phyloP scores from a whole-genome alignment of 1,284 basidiomycete species.

The Rhodofomes roseus region DNA sequence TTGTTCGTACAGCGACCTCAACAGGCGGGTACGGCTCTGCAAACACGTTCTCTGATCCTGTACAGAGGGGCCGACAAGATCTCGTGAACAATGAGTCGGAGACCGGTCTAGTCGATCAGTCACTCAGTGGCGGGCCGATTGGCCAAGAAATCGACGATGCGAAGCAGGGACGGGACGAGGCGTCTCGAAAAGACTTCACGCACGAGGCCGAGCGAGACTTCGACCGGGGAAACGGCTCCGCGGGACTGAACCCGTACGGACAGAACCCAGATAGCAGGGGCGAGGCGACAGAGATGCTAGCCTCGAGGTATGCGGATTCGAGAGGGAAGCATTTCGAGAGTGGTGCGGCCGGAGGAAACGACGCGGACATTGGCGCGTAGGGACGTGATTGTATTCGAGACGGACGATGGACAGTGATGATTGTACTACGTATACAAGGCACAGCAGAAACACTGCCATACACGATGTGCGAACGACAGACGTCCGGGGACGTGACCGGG shows the following conservation, averaged over 20 bases:
- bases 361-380: conserved; percentile 14
- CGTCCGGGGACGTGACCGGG: no score
- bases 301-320: conserved; percentile 23
- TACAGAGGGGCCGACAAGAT: conserved; percentile 16
- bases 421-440: background rate
- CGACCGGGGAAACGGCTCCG: conserved; percentile 4
- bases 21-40: conserved; percentile 30
- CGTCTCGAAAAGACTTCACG: conserved; percentile 19
- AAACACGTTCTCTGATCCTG: conserved; percentile 19
- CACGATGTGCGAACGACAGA: no score
- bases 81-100: background rate
- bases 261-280: conserved; percentile 23
- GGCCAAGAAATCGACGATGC: conserved; percentile 24
- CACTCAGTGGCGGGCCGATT: conserved; percentile 14
- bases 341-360: conserved; percentile 7
- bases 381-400: background rate
- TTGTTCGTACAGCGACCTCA: conserved; percentile 25
- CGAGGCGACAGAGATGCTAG: conserved; percentile 26
- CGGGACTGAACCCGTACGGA: conserved; percentile 23
- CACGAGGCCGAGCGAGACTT: conserved; percentile 26
- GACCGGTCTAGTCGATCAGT: conserved; percentile 8
- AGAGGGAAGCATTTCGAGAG: conserved; percentile 19
- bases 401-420: background rate
- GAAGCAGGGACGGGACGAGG: conserved; percentile 25
- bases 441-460: background rate